Evolutionary conservation across 2,329 filamentous ascomycete genomes (phyloP).

Genomic region (Penicillium sp.): DNA sequence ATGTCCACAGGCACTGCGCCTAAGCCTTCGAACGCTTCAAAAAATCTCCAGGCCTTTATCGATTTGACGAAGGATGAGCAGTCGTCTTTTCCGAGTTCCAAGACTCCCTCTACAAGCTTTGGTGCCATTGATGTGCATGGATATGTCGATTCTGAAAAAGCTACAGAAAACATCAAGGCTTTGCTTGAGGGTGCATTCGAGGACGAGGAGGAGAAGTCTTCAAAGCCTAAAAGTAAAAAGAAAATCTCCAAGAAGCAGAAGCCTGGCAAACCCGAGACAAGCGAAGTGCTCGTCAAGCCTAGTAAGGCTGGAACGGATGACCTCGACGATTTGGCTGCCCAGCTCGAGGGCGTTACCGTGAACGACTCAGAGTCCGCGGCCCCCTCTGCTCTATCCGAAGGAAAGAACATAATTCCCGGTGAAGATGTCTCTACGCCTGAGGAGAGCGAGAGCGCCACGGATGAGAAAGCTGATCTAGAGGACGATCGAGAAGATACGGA

Average conservation of each 20-base stretch:
- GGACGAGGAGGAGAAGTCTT: slow-evolving; percentile 38
- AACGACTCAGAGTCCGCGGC: slow-evolving; percentile 24
- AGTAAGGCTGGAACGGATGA: slow-evolving; percentile 27
- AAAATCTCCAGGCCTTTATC: slow-evolving; percentile 43
- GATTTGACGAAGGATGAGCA: slow-evolving; percentile 44
- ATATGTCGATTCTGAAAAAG: slow-evolving; percentile 45
- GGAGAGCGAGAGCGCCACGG: slow-evolving; percentile 47
- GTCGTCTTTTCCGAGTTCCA: slow-evolving; percentile 24
- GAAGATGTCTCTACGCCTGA: slow-evolving; percentile 50
- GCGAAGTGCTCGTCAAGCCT: not conserved
- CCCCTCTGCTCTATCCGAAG: slow-evolving; percentile 29
- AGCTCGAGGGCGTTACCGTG: slow-evolving; percentile 40
- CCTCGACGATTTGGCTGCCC: slow-evolving; percentile 39
- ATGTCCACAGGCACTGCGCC: slow-evolving; percentile 43
- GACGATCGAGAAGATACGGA: slow-evolving; percentile 31
- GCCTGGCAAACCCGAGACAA: slow-evolving; percentile 1
- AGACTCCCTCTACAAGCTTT: slow-evolving; percentile 44
- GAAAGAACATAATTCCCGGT: slow-evolving; percentile 41
- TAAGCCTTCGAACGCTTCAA: slow-evolving; percentile 37
- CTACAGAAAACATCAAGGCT: slow-evolving; percentile 49
- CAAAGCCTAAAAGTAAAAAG: slow-evolving; percentile 35
- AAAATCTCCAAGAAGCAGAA: slow-evolving; percentile 20
- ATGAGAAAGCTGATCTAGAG: slow-evolving; percentile 34
- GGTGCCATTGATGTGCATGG: slow-evolving; percentile 50
- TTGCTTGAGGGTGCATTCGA: slow-evolving; percentile 47